Conservation (phyloP, 306 rosid species). For the Spatholobus suberectus region DNA sequence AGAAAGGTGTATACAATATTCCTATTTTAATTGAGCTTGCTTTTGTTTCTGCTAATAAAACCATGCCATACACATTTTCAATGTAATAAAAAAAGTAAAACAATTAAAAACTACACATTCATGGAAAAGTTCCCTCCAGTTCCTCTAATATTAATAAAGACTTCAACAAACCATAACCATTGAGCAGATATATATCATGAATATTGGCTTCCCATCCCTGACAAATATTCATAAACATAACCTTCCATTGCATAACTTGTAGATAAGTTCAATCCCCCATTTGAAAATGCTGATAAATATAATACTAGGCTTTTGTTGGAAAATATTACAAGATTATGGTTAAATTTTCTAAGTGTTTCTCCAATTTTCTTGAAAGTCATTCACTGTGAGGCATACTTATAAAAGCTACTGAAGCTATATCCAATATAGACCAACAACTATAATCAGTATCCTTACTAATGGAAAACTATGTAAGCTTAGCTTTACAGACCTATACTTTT, state of each 20-base stretch:
- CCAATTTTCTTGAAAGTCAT: background rate
- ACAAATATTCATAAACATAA: slow-evolving; percentile 17
- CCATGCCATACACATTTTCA: background rate
- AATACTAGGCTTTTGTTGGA: background rate
- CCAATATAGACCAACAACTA: background rate
- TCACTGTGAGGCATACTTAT: background rate
- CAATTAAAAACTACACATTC: slow-evolving; percentile 19
- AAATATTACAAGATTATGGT: background rate
- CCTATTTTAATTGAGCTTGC: slow-evolving; percentile 3
- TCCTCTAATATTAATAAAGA: background rate
- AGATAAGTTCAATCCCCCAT: background rate
- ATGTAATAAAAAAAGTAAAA: background rate
- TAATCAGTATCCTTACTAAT: background rate
- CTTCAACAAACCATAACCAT: background rate
- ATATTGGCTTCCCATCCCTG: background rate
- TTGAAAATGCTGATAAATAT: slow-evolving; percentile 5
- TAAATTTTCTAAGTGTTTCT: background rate
- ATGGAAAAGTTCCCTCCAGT: background rate
- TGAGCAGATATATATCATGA: background rate
- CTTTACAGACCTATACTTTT: background rate
- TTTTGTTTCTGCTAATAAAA: slow-evolving; percentile 21
- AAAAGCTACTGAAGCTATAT: background rate
- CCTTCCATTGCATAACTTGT: background rate
- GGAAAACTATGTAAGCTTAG: background rate
- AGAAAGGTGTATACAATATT: slow-evolving; percentile 26